Base-by-base conservation (phyloP, 1,139 yeast genomes). In the Hyphopichia burtonii region DNA sequence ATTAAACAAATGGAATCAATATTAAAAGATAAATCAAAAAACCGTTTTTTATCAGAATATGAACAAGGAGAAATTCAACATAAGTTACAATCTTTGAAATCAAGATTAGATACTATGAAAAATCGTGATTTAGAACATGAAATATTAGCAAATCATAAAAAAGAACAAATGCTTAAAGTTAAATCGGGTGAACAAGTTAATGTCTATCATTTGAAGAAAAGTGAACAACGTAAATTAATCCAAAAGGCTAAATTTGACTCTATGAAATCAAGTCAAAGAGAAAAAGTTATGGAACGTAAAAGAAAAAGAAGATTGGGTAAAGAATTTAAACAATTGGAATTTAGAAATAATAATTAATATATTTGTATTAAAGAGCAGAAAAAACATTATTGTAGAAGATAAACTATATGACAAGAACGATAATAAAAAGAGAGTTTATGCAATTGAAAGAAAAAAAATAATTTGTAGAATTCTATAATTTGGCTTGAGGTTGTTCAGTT, bases 261-360 rank as follows among this genome's bases (percentile, higher is more conserved):
- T 45, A 86, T 93, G 96, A 87, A 82, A 69, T 71, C 84, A 36
- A 75, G 77, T 46, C 96, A 93, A 61, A 78, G 96, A 55, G 91
- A 86, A 53, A 86, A 85, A 74, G 90, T 86, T 32, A 80, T 93
- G 78, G 96, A 90, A 66, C 80, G 96, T 61, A 87, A 91, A 77
- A 80, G 98, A 59, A 91, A 91, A 86, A 87, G 85, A 78, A 80
- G 88, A 62, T 75, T 91, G 59, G 96, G 96, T 55, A 87, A 86
- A 67, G 98, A 93, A 64, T 85, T 93, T 67, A 83, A 80, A 63
- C 82, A 80, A 58, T 76, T 91, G 72, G 91, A 84, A 57, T 83
- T 81, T 55, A 61, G 48, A 28, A 41, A 43, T 19, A 16, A 35
- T 23, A 31, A 35, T 16, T 35, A 35, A 25, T 34, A n/a, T 31